Conservation (phyloP, 768 basidiomycete species). For the Rhodotorula diobovata region DNA sequence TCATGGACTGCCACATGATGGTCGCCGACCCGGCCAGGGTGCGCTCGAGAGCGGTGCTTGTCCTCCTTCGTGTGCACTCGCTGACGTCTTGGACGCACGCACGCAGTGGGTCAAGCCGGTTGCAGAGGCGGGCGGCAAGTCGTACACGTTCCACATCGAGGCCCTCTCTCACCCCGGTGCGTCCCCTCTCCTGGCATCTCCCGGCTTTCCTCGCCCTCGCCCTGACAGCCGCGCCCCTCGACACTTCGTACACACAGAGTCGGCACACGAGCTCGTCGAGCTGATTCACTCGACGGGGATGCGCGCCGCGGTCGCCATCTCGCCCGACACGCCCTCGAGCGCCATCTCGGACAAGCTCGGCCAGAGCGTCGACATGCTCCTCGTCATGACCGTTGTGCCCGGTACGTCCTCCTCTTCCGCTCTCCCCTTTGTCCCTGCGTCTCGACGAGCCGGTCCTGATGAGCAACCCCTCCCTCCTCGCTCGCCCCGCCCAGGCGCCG, state of each 20-base stretch:
- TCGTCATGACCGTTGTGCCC: conserved; percentile 97
- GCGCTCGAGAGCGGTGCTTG: not conserved
- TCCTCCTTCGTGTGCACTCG: not conserved
- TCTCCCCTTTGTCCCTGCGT: not conserved
- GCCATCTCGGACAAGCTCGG: conserved; percentile 82
- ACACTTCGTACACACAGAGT: conserved; percentile 53
- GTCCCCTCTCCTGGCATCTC: conserved; percentile 4
- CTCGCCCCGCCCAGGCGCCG: conserved; percentile 67
- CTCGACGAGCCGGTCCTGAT: not conserved
- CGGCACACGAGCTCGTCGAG: conserved; percentile 66
- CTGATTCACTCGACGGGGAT: conserved; percentile 76
- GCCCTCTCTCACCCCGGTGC: conserved; percentile 63
- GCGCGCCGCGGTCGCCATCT: conserved; percentile 94
- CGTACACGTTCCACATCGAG: conserved; percentile 96
- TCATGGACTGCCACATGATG: conserved; percentile 99
- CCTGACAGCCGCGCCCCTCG: not conserved
- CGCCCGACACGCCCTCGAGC: conserved; percentile 83
- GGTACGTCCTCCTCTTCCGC: conserved; percentile 52
- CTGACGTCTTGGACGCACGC: not conserved
- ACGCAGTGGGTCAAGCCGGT: conserved; percentile 90
- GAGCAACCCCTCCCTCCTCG: not conserved
- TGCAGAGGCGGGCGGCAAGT: conserved; percentile 86
- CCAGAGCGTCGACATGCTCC: conserved; percentile 81
- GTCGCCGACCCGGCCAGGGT: conserved; percentile 88
- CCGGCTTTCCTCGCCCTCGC: not conserved